Percentiles rank a stretch among this genome's conserved stretches.
phyloP scores from a whole-genome alignment of 2,329 filamentous ascomycete species.

The Cladorrhinum sp. region DNA sequence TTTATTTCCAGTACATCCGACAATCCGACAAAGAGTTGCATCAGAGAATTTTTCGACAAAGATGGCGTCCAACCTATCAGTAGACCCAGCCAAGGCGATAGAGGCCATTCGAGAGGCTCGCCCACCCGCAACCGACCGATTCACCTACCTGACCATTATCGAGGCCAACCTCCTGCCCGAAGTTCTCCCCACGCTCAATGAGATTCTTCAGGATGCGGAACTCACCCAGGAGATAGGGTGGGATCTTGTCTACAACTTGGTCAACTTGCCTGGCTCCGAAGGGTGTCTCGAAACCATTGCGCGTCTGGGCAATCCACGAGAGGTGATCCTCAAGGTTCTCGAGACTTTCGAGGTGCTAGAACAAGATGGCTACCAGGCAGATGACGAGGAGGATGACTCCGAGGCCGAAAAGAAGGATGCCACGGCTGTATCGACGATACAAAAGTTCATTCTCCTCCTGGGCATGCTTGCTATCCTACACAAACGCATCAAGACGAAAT shows the following conservation, averaged over 20 bases:
- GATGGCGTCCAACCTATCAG: conserved; percentile 21
- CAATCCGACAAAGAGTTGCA: too few relatives aligned
- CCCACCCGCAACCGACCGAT: conserved; percentile 58
- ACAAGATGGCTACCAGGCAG: conserved; percentile 32
- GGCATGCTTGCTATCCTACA: conserved; percentile 72
- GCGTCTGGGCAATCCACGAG: conserved; percentile 73
- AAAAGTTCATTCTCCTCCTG: conserved; percentile 66
- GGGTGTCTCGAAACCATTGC: conserved; percentile 71
- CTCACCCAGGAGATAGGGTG: conserved; percentile 76
- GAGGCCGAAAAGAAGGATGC: conserved; percentile 13
- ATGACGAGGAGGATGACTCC: conserved; percentile 23
- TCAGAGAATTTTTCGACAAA: background rate
- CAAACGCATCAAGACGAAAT: conserved; percentile 70
- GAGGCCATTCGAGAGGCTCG: conserved; percentile 47
- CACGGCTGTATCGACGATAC: conserved; percentile 26
- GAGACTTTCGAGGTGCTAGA: conserved; percentile 62
- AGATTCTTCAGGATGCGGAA: conserved; percentile 58
- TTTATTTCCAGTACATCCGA: background rate
- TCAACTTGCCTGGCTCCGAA: conserved; percentile 66
- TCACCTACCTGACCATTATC: conserved; percentile 76
- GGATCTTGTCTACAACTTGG: conserved; percentile 75
- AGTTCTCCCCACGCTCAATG: conserved; percentile 64
- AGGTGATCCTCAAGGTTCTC: conserved; percentile 77
- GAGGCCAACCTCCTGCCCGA: conserved; percentile 69
- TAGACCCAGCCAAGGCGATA: conserved; percentile 39